Evolutionary conservation across 108 stramenopile genomes (phyloP), one percentile per base, ranked within the genome.

Genomic region (Skeletonema menzelii): DNA sequence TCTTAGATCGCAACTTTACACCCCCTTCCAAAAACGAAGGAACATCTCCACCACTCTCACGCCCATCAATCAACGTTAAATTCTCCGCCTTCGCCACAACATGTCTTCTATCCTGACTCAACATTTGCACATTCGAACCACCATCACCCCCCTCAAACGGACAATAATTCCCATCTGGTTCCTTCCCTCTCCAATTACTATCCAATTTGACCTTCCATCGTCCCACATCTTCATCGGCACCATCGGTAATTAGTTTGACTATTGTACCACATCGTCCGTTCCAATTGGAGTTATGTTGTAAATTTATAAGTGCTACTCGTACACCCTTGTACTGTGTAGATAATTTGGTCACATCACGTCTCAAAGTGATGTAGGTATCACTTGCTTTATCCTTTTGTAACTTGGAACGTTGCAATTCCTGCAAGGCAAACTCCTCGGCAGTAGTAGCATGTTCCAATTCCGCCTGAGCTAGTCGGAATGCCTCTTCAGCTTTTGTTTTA

Each of bases 41-140:
- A 47, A 47, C 5, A 32, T 62, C 70, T 0, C 42, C 57, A 15
- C 31, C 44, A 19, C 28, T 30, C 1, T 24, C 30, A n/a, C 38
- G 19, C 1, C 22, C 42, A 8, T 65, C 46, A 8, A 78, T 44
- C 49, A 78, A 61, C 10, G 53, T 28, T 32, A 78, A 58, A 53
- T 78, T 78, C 35, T 78, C 77, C 6, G 77, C 77, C 61, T 71
- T 78, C 31, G 77, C 77, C 47, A 78, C 69, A 15, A 78, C 70
- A 38, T 70, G 46, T 0, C 70, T 57, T 8, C 32, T 27, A 30
- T 32, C 40, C 14, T 46, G 28, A 47, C 35, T 35, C 61, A 28
- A 63, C 61, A 31, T 32, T 8, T 32, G 1, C 31, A 22, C 2
- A 12, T 53, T 15, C 6, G 27, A 46, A 37, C 56, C 67, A 17